Percentiles rank a stretch among this genome's conserved stretches.
Evolutionary conservation across 306 rosid species (phyloP).

Genomic region (Prosopis cineraria): DNA sequence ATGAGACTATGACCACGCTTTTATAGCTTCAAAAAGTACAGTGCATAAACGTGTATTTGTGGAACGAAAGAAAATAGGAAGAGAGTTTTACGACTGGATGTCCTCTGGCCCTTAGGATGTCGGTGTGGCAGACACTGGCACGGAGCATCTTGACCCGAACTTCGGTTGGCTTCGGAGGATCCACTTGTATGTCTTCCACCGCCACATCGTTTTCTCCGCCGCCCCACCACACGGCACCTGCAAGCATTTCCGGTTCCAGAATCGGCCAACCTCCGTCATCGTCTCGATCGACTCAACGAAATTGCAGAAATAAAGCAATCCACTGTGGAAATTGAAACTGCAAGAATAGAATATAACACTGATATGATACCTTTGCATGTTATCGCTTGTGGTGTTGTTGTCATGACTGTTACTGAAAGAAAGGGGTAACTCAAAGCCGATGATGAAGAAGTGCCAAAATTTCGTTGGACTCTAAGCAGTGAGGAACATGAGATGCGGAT

Average conservation of each 20-base stretch:
- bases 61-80: not conserved
- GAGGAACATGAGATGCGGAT: no score
- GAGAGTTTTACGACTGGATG: not conserved
- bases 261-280: no score
- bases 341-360: no score
- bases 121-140: slow-evolving; percentile 11
- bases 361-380: slow-evolving; percentile 13
- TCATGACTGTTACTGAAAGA: not conserved
- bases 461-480: no score
- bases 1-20: no score
- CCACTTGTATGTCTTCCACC: not conserved
- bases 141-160: not conserved
- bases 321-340: not conserved
- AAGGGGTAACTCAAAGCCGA: no score
- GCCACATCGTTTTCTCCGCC: not conserved
- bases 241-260: not conserved
- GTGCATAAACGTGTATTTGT: no score
- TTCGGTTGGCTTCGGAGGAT: not conserved
- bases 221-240: not conserved
- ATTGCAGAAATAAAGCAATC: not conserved
- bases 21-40: no score
- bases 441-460: no score
- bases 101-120: not conserved
- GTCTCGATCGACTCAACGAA: not conserved
- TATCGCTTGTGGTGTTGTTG: not conserved